These are phyloP conservation scores for Lipomyces yarrowii DNA, from an alignment of 1,139 yeast species.

Conservation along the genomic window DNA sequence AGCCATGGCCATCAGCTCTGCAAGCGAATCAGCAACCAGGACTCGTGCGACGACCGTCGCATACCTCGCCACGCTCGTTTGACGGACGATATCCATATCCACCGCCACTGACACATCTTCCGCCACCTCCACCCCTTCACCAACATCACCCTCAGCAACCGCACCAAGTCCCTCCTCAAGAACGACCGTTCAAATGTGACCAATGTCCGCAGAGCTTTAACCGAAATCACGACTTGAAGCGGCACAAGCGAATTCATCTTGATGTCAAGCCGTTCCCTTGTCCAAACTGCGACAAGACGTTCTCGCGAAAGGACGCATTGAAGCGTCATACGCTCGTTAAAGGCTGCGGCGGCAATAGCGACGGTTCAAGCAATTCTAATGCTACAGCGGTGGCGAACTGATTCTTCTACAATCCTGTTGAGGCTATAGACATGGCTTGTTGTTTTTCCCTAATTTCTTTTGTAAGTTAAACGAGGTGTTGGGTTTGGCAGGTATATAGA, in stretches of 20 bases:
- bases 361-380: neutral
- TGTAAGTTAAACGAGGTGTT: neutral
- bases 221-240: constrained; percentile 34
- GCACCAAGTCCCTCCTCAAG: constrained; percentile 9
- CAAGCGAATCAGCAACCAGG: constrained; percentile 5
- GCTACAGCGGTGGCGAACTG: neutral
- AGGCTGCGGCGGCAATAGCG: constrained; percentile 30
- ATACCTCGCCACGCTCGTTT: constrained; percentile 24
- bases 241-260: constrained; percentile 35
- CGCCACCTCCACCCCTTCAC: constrained; percentile 20
- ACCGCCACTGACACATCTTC: constrained; percentile 13
- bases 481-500: neutral
- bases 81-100: constrained; percentile 26
- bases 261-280: constrained; percentile 35
- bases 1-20: constrained; percentile 13
- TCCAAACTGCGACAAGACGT: constrained; percentile 34
- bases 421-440: neutral
- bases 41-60: constrained; percentile 22
- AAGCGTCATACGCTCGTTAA: constrained; percentile 34
- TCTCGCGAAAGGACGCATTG: constrained; percentile 35
- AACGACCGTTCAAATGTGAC: constrained; percentile 34
- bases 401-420: neutral
- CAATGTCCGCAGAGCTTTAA: constrained; percentile 34
- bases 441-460: neutral
- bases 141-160: constrained; percentile 4